Base-by-base conservation (phyloP, 352 stramenopile species). In the Nothophytophthora sp. region DNA sequence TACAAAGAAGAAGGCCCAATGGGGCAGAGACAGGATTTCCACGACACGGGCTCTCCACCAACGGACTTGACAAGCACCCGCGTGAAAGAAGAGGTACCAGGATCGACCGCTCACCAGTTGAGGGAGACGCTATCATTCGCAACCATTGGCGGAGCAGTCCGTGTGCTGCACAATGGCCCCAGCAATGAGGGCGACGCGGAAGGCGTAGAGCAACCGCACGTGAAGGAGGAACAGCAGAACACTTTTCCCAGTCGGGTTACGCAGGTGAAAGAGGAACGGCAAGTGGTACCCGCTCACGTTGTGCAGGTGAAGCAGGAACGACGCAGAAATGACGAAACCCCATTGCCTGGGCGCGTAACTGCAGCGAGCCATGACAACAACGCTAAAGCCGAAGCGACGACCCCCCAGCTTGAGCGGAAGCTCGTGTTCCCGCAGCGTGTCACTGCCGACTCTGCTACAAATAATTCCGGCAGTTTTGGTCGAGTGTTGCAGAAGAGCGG, bases 391-490 rank as follows among this genome's bases (percentile, higher is more conserved):
- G 39, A 53, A 20, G 7, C 29, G 25, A 24, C 42, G 18, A 65
- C 20, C 19, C 20, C 45, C 3, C 30, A 15, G 24, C 18, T 36
- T 3, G 54, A 67, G 20, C 24, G 32, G n/a, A 60, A 62, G 23
- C 15, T 66, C 22, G 23, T 36, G 47, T 53, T 69, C 20, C 65
- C 74, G 5, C 70, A 84, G 49, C 70, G 73, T 32, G 60, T 80
- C 37, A 56, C 57, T 4, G 55, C 81, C 11, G 54, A 70, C 9
- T 60, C 57, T 18, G 44, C 56, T 12, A 23, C 50, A 27, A 52
- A 19, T 50, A 44, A 51, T 25, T 50, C 15, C 29, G 55, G 40
- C 50, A 38, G 58, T 52, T 32, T 60, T 33, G 20, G 29, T 3
- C 30, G 25, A 18, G 10, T 19, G 7, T 44, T 39, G 23, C 22